Conservation (phyloP, 768 basidiomycete genomes). For the Neoboletus subvelutipes region DNA sequence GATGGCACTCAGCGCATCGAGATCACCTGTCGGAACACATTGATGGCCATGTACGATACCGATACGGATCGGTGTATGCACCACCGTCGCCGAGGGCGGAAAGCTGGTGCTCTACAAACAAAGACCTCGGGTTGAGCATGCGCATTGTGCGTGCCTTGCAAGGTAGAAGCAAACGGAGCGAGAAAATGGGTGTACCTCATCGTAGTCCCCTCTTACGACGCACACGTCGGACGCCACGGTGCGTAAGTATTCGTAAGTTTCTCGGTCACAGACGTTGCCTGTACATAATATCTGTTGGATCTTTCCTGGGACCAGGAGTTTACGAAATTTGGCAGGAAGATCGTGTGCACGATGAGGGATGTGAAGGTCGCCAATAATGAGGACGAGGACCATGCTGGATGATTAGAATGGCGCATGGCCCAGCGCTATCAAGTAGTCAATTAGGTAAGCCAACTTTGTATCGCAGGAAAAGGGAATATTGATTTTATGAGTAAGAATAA, state of each 20-base stretch:
- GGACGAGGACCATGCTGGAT: slow-evolving; percentile 69
- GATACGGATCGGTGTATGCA: slow-evolving; percentile 84
- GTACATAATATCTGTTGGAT: slow-evolving; percentile 98
- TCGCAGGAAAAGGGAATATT: neutral
- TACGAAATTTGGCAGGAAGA: slow-evolving; percentile 94
- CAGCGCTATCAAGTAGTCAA: neutral
- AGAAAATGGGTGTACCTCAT: slow-evolving; percentile 62
- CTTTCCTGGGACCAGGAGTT: slow-evolving; percentile 92
- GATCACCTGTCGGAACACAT: slow-evolving; percentile 86
- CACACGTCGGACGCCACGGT: slow-evolving; percentile 93
- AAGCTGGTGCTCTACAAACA: slow-evolving; percentile 57
- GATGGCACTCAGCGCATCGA: slow-evolving; percentile 84
- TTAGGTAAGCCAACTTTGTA: slow-evolving; percentile 28
- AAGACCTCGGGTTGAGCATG: slow-evolving; percentile 1
- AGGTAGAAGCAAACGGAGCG: neutral
- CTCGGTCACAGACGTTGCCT: slow-evolving; percentile 95
- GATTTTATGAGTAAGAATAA: neutral
- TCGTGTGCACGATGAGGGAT: slow-evolving; percentile 91
- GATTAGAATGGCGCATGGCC: neutral
- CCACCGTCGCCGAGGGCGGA: slow-evolving; percentile 76
- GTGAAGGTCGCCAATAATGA: slow-evolving; percentile 96
- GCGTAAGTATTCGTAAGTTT: slow-evolving; percentile 94
- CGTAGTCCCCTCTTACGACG: slow-evolving; percentile 92
- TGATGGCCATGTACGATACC: slow-evolving; percentile 95
- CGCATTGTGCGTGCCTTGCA: neutral